These are phyloP conservation scores for Mycena maculata DNA, from an alignment of 768 basidiomycete genomes.

Conservation along the genomic window DNA sequence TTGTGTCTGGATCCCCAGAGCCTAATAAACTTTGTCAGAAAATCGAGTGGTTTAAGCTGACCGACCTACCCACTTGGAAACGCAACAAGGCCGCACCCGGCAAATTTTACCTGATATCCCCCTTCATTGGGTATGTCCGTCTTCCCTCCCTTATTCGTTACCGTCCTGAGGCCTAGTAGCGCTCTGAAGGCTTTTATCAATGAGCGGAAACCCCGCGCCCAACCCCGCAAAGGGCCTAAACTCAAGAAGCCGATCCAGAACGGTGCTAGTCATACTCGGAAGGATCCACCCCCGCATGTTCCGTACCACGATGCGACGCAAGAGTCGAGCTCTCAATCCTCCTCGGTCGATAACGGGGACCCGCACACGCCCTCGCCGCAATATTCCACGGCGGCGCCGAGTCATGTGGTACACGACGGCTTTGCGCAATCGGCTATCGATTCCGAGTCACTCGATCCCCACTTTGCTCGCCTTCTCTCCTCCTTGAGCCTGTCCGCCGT, in stretches of 20 bases:
- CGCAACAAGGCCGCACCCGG: constrained; percentile 74
- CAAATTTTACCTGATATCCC: constrained; percentile 95
- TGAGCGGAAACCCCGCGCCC: constrained; percentile 65
- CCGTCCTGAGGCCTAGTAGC: constrained; percentile 45
- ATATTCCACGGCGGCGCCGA: constrained; percentile 53
- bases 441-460: constrained; percentile 66
- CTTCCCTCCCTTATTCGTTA: constrained; percentile 6
- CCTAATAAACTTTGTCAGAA: constrained; percentile 63
- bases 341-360: constrained; percentile 69
- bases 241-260: constrained; percentile 41
- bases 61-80: constrained; percentile 94
- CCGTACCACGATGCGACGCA: constrained; percentile 54
- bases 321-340: constrained; percentile 77
- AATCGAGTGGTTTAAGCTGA: constrained; percentile 95
- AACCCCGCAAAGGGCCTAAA: constrained; percentile 52
- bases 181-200: constrained; percentile 76
- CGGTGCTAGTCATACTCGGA: constrained; percentile 27
- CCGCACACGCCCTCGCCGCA: constrained; percentile 75
- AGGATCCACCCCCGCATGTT: constrained; percentile 36
- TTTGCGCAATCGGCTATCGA: constrained; percentile 41
- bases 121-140: constrained; percentile 83
- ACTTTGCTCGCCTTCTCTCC: constrained; percentile 75
- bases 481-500: constrained; percentile 69
- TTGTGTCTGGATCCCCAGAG: constrained; percentile 24
- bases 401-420: constrained; percentile 49